Evolutionary conservation across 2,329 filamentous ascomycete species (phyloP), one percentile per base, ranked within the genome.

Genomic region (Graphium sp.): DNA sequence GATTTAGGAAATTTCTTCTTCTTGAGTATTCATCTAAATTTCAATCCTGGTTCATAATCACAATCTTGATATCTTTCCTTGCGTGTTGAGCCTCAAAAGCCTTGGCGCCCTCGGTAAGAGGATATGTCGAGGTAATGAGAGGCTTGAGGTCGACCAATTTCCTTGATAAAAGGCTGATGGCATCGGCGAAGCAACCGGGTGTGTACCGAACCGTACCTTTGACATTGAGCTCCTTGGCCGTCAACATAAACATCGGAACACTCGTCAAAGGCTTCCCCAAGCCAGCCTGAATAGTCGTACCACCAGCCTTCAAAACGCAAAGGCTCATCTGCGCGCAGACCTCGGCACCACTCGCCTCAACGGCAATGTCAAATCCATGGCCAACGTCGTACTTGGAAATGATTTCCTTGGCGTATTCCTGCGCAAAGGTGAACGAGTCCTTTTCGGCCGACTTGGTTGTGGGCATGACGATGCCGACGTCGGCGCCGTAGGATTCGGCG

Each of bases 131-230:
- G 4, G 41, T 40, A 22, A 44, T 41, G 5, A 44, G 32, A 10
- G 41, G 41, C 32, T 39, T 42, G 10, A 43, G 29, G 23, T 43
- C 32, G 4, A 44, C 39, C 14, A 27, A 24, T 11, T 39, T 37
- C 5, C 36, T 18, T 10, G 32, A 18, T 5, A 44, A 27, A 1
- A 44, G 37, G 19, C 30, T 30, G 22, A 44, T 42, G 7, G 41
- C 39, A 12, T 43, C 39, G 2, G 25, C 33, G 18, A 41, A 44
- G 30, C 41, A 44, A 11, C 40, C 41, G 10, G 39, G 36, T 3
- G 39, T 44, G 23, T 42, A 44, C 5, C 41, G 32, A 2, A 43
- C 41, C 11, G 41, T 44, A 5, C 40, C 40, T 31, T 37, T 39
- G 24, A 43, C 36, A 18, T 29, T 39, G 3, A 44, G 32, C 23